Percentiles rank a stretch among this genome's conserved stretches.
These are phyloP conservation scores for Chlamydomonas schloesseri DNA, from an alignment of 139 green algal species.

Conservation along the genomic window DNA sequence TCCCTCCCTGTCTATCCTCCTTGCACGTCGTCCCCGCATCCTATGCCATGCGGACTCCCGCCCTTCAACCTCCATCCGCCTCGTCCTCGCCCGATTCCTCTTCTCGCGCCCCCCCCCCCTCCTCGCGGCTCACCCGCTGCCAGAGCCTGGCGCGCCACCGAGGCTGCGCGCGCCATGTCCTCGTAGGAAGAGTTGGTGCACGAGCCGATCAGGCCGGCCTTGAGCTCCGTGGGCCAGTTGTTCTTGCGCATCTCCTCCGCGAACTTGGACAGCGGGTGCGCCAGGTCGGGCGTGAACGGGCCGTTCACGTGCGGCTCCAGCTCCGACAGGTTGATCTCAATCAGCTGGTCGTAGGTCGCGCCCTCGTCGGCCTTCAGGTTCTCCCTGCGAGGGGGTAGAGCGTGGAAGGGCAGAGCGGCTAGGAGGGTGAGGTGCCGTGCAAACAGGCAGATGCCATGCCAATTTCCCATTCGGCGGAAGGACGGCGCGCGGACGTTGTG, in stretches of 20 bases:
- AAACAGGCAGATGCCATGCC: too few species aligned
- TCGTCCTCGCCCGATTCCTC: too few species aligned
- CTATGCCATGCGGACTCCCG: too few species aligned
- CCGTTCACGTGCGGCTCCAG: slow-evolving; percentile 97
- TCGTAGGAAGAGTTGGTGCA: slow-evolving; percentile 97
- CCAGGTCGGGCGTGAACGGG: slow-evolving; percentile 95
- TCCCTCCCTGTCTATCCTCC: too few species aligned
- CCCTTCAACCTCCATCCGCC: too few species aligned
- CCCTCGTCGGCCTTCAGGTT: slow-evolving; percentile 85
- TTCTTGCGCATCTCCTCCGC: slow-evolving; percentile 79
- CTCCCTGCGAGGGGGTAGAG: slow-evolving; percentile 67
- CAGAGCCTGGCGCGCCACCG: slow-evolving; percentile 86
- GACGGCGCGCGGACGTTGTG: too few species aligned
- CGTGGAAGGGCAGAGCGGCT: too few species aligned
- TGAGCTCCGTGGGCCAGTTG: slow-evolving; percentile 85
- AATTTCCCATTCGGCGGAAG: too few species aligned
- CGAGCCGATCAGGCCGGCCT: slow-evolving; percentile 91
- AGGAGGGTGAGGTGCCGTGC: too few species aligned
- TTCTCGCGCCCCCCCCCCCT: too few species aligned
- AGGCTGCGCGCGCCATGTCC: slow-evolving; percentile 92
- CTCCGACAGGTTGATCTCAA: slow-evolving; percentile 94
- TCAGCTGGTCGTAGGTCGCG: slow-evolving; percentile 92
- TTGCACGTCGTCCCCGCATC: too few species aligned
- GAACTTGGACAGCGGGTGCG: slow-evolving; percentile 86
- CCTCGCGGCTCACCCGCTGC: slow-evolving; percentile 33